Conservation (phyloP, 345 rosid genomes). For the Syzygium aqueum region DNA sequence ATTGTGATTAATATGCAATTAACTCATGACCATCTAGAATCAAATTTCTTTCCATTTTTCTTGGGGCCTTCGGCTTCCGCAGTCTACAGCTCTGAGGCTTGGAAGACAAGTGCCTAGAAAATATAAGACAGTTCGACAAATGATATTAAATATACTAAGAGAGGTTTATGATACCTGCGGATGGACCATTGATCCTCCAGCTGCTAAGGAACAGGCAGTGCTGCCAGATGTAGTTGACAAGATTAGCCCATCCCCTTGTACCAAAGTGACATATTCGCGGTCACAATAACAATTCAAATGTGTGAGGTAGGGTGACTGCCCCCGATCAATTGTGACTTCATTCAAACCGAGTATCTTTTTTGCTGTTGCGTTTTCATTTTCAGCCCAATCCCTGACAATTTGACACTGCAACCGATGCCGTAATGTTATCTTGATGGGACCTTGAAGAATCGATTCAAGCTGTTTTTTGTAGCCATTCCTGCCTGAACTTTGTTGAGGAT, state of each 20-base stretch:
- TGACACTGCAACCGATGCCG: conserved; percentile 79
- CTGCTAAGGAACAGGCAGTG: conserved; percentile 95
- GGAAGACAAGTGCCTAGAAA: neutral
- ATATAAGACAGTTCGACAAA: neutral
- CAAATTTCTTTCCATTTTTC: neutral
- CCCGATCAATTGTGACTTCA: conserved; percentile 96
- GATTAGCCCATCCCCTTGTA: conserved; percentile 96
- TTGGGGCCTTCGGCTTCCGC: neutral
- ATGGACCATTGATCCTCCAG: conserved; percentile 99
- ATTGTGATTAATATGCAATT: neutral
- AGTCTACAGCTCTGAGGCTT: neutral
- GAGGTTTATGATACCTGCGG: conserved; percentile 52
- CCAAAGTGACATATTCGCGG: conserved; percentile 78
- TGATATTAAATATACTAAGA: no score
- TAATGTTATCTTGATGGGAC: conserved; percentile 89
- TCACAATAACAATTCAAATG: conserved; percentile 96
- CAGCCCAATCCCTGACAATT: conserved; percentile 67
- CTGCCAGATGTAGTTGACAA: conserved; percentile 92
- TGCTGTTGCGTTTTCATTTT: conserved; percentile 50
- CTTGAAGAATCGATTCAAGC: conserved; percentile 62
- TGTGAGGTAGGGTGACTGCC: conserved; percentile 82
- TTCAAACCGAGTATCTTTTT: conserved; percentile 69
- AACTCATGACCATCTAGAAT: neutral
- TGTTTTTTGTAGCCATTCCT: conserved; percentile 75
- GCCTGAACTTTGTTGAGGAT: conserved; percentile 45